These are phyloP conservation scores for Discostella stelligeroides DNA, from an alignment of 108 stramenopile species.

Conservation along the genomic window DNA sequence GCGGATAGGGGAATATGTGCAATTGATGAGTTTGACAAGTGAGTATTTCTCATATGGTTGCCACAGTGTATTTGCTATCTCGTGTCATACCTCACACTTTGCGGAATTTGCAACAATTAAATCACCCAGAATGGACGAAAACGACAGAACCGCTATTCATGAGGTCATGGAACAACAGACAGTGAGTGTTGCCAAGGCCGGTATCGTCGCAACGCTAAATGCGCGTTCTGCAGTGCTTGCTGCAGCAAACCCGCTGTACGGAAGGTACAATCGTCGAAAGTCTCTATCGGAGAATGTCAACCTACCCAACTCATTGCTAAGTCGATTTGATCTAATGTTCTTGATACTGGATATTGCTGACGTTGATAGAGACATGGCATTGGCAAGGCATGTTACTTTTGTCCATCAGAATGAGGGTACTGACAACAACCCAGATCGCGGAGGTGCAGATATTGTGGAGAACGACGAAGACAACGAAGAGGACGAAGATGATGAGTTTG, in stretches of 20 bases:
- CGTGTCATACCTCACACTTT: no score
- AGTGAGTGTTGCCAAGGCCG: constrained; percentile 98
- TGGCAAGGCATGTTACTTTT: constrained; percentile 96
- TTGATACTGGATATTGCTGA: constrained; percentile 97
- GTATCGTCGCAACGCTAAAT: constrained; percentile 98
- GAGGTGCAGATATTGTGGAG: constrained; percentile 16
- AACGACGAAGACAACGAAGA: no score
- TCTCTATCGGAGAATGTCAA: constrained; percentile 98
- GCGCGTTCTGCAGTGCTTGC: constrained; percentile 91
- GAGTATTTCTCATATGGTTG: no score
- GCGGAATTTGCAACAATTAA: no score
- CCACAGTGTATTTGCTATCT: no score
- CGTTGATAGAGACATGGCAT: constrained; percentile 93
- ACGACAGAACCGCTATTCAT: constrained; percentile 98
- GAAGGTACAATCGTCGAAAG: constrained; percentile 97
- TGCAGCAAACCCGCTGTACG: constrained; percentile 99
- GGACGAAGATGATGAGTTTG: constrained; percentile 43
- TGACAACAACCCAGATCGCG: constrained; percentile 31
- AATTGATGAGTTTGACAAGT: constrained; percentile 98
- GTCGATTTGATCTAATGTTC: constrained; percentile 98
- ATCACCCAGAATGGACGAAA: constrained; percentile 40
- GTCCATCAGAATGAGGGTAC: constrained; percentile 96
- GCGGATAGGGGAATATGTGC: constrained; percentile 98
- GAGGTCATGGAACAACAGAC: constrained; percentile 99
- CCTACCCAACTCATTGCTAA: constrained; percentile 97